These are phyloP conservation scores for Cicer bijugum DNA, from an alignment of 306 rosid species.

Conservation along the genomic window DNA sequence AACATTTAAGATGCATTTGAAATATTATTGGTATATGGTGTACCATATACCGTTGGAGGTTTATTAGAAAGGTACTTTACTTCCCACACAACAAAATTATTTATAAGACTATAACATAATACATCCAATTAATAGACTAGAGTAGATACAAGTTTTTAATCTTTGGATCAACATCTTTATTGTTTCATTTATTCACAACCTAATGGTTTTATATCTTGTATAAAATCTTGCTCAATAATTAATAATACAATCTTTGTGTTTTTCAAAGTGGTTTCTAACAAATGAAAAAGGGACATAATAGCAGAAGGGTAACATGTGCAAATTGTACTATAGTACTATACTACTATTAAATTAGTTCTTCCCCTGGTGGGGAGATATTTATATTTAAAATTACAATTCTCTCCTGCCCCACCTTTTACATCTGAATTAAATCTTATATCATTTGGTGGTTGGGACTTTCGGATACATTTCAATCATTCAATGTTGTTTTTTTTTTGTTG, in stretches of 20 bases:
- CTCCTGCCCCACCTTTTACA: conserved; percentile 25
- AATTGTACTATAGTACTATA: conserved; percentile 20
- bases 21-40: too few species aligned
- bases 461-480: conserved; percentile 1
- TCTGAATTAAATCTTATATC: conserved; percentile 17
- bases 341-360: neutral
- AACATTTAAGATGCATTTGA: too few species aligned
- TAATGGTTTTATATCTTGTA: too few species aligned
- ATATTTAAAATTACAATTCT: conserved; percentile 35
- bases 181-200: neutral
- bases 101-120: neutral
- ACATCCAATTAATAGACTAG: neutral
- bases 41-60: too few species aligned
- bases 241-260: too few species aligned
- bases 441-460: conserved; percentile 21
- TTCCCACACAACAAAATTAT: conserved; percentile 4
- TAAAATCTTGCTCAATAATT: too few species aligned
- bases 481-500: neutral
- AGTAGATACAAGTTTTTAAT: neutral
- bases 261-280: too few species aligned
- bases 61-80: neutral
- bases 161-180: conserved; percentile 9
- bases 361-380: neutral
- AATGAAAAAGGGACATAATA: too few species aligned
- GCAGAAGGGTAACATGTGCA: conserved; percentile 32